phyloP scores from a whole-genome alignment of 2,329 filamentous ascomycete genomes.

The Colletotrichum salicis region DNA sequence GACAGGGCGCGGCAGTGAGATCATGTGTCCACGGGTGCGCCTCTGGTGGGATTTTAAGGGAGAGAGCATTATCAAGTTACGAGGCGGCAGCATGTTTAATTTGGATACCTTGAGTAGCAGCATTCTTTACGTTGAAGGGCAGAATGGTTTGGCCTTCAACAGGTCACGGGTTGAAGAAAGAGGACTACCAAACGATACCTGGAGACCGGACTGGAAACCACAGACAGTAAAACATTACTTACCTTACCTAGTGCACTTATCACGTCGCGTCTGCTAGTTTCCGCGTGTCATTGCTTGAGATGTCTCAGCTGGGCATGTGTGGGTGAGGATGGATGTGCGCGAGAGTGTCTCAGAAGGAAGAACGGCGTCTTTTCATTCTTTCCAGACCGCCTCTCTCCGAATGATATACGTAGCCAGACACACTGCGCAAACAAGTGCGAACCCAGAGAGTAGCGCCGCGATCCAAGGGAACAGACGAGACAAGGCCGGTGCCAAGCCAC shows the following conservation, averaged over 20 bases:
- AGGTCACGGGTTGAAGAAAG: slow-evolving; percentile 12
- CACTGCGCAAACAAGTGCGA: background rate
- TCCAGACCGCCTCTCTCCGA: background rate
- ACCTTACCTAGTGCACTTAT: too few species aligned
- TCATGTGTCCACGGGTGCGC: background rate
- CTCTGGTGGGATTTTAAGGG: background rate
- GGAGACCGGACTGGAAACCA: background rate
- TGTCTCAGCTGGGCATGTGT: background rate
- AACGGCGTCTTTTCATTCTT: background rate
- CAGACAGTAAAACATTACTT: background rate
- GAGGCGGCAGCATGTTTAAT: slow-evolving; percentile 17
- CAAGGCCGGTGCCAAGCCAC: slow-evolving; percentile 16
- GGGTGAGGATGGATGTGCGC: too few species aligned
- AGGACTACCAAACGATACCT: background rate
- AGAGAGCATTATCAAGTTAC: background rate
- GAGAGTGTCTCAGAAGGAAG: background rate
- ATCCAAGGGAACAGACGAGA: background rate
- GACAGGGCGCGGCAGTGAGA: slow-evolving; percentile 40
- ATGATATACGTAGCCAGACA: background rate
- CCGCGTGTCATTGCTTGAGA: background rate
- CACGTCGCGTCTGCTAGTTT: background rate
- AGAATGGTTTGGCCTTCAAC: slow-evolving; percentile 30
- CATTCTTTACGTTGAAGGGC: background rate
- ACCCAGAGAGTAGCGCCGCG: background rate
- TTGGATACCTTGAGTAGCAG: slow-evolving; percentile 4